Percentiles rank a stretch among this genome's conserved stretches.
These are phyloP conservation scores for Neoscytalidium dimidiatum DNA, from an alignment of 2,329 filamentous ascomycete species.

Conservation along the genomic window DNA sequence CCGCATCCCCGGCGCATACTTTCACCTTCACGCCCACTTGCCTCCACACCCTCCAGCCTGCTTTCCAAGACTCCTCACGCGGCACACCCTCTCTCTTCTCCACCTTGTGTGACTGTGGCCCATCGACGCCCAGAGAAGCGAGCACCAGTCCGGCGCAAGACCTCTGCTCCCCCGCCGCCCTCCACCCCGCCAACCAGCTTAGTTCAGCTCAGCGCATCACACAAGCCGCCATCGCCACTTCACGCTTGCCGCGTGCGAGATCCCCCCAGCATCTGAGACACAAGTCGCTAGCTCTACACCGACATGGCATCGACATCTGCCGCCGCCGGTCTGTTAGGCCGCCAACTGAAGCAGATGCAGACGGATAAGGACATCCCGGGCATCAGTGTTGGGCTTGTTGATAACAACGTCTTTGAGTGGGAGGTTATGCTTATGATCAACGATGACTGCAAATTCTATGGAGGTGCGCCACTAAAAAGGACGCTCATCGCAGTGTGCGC, in stretches of 20 bases:
- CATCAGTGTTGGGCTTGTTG: slow-evolving; percentile 87
- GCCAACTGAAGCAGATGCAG: slow-evolving; percentile 94
- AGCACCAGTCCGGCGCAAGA: neutral
- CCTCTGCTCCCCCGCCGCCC: slow-evolving; percentile 5
- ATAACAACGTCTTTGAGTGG: slow-evolving; percentile 93
- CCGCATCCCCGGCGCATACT: slow-evolving; percentile 13
- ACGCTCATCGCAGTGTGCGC: too few relatives aligned
- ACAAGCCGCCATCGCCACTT: slow-evolving; percentile 15
- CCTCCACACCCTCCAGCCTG: slow-evolving; percentile 3
- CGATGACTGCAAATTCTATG: slow-evolving; percentile 91
- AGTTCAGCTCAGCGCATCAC: slow-evolving; percentile 7
- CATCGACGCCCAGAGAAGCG: neutral
- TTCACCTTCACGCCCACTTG: slow-evolving; percentile 4
- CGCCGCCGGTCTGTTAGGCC: slow-evolving; percentile 72
- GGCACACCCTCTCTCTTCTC: neutral
- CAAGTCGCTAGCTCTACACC: neutral
- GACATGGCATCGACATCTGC: slow-evolving; percentile 49
- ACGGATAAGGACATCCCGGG: slow-evolving; percentile 87
- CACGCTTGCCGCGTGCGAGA: neutral
- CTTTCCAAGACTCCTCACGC: neutral
- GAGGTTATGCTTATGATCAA: slow-evolving; percentile 99
- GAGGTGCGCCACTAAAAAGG: slow-evolving; percentile 62
- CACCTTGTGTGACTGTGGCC: slow-evolving; percentile 2
- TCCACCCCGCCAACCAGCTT: slow-evolving; percentile 1
- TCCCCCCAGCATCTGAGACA: neutral